Percentiles rank a stretch among this genome's conserved stretches.
Conservation (phyloP, 2,329 filamentous ascomycete species). For the Bipolaris gigantea region DNA sequence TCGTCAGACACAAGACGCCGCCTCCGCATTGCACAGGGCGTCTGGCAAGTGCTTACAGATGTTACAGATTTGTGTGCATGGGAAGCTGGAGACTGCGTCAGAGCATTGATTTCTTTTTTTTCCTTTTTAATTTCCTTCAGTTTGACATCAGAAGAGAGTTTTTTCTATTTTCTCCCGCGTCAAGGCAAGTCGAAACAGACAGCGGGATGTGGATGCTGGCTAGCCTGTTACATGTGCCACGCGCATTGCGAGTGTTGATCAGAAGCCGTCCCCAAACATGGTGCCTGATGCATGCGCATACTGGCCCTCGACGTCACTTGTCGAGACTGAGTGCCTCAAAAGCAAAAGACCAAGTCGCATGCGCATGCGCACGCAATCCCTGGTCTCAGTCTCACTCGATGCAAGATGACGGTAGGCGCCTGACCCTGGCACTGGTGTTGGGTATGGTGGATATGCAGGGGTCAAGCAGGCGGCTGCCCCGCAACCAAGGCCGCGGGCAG, state of each 20-base stretch:
- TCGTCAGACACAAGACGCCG: too few species aligned
- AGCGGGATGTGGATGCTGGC: background rate
- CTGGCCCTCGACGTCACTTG: background rate
- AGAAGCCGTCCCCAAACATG: background rate
- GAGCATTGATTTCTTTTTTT: background rate
- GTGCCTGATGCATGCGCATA: background rate
- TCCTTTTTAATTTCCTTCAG: background rate
- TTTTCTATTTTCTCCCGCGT: background rate
- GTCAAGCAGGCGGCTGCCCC: conserved; percentile 22
- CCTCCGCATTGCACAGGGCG: too few species aligned
- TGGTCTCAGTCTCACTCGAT: conserved; percentile 27
- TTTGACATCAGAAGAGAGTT: too few species aligned
- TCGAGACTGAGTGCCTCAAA: background rate
- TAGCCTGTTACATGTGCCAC: conserved; percentile 2
- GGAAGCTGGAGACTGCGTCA: too few species aligned
- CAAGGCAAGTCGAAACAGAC: background rate
- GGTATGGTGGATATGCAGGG: conserved; percentile 22
- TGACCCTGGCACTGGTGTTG: conserved; percentile 18
- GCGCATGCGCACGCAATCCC: background rate
- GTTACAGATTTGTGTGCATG: too few species aligned
- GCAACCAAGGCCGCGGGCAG: conserved; percentile 21
- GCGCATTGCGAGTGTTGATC: background rate
- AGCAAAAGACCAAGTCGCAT: background rate
- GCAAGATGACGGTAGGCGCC: conserved; percentile 18
- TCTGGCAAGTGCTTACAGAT: too few species aligned